Evolutionary conservation across 805 yeast species (phyloP).

Genomic region (Zygosaccharomyces gambellarensis): DNA sequence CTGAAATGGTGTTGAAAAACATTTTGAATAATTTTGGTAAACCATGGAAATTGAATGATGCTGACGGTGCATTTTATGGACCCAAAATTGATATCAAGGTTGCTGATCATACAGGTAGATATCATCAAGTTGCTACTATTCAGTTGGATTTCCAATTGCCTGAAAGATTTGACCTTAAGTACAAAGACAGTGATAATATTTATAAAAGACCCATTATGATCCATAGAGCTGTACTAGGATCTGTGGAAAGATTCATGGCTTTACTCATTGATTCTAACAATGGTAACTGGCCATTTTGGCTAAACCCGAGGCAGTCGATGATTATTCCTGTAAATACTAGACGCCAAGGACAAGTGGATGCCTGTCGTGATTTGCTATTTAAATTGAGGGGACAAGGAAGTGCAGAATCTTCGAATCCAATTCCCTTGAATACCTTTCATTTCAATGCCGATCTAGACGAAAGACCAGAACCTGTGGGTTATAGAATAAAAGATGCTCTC

Average conservation of each 20-base stretch:
- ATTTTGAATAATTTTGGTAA: conserved; percentile 54
- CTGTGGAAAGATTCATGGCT: conserved; percentile 89
- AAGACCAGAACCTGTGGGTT: conserved; percentile 74
- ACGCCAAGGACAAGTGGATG: conserved; percentile 41
- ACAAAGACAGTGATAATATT: conserved; percentile 48
- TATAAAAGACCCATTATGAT: conserved; percentile 82
- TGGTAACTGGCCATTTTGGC: conserved; percentile 98
- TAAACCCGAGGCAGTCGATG: conserved; percentile 85
- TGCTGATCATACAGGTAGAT: conserved; percentile 71
- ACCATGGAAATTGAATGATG: conserved; percentile 69
- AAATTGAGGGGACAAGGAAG: conserved; percentile 44
- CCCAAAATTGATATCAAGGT: conserved; percentile 89
- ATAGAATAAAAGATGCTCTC: conserved; percentile 74
- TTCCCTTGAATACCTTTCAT: conserved; percentile 53
- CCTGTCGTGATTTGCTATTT: conserved; percentile 47
- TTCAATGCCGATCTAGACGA: conserved; percentile 74
- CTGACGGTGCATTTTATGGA: conserved; percentile 97
- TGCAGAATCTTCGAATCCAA: conserved; percentile 37
- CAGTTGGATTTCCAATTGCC: conserved; percentile 96
- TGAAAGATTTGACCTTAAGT: conserved; percentile 69
- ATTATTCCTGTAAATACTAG: conserved; percentile 71
- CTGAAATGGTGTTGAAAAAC: conserved; percentile 60
- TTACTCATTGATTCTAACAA: conserved; percentile 81
- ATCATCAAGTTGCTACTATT: conserved; percentile 91
- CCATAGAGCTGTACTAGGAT: conserved; percentile 93